phyloP scores from a whole-genome alignment of 192 early-diverging fungal species.

The Backusella liffmaniae region DNA sequence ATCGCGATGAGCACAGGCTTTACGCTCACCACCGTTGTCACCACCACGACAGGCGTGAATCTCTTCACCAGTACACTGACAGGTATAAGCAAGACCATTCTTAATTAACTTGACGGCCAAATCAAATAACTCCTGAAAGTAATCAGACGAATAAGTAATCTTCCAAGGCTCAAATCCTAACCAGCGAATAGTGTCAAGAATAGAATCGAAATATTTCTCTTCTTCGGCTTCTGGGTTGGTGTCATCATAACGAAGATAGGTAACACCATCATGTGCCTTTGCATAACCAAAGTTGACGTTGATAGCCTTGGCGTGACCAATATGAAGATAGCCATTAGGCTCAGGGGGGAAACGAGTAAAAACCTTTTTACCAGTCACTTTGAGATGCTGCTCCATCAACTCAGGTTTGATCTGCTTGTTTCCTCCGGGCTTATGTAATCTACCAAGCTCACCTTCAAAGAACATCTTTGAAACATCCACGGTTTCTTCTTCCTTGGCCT shows the following conservation, averaged over 20 bases:
- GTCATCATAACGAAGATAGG: slow-evolving; percentile 78
- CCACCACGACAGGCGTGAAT: slow-evolving; percentile 93
- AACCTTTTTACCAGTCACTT: slow-evolving; percentile 86
- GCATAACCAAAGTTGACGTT: slow-evolving; percentile 99
- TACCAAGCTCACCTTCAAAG: slow-evolving; percentile 90
- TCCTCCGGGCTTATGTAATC: slow-evolving; percentile 92
- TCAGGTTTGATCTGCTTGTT: slow-evolving; percentile 94
- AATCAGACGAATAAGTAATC: slow-evolving; percentile 96
- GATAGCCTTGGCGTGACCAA: slow-evolving; percentile 99
- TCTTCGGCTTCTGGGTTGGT: slow-evolving; percentile 86
- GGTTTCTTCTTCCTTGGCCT: slow-evolving; percentile 28
- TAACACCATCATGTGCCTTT: slow-evolving; percentile 81
- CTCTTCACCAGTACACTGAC: slow-evolving; percentile 94
- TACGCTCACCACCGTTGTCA: slow-evolving; percentile 80
- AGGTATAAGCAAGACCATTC: slow-evolving; percentile 71
- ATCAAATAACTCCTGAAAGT: slow-evolving; percentile 96
- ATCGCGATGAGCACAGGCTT: slow-evolving; percentile 87
- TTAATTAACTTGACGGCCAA: slow-evolving; percentile 90
- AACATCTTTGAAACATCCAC: slow-evolving; percentile 65
- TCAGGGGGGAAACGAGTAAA: slow-evolving; percentile 99
- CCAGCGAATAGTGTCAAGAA: slow-evolving; percentile 92
- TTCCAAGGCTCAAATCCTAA: slow-evolving; percentile 91
- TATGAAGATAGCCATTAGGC: slow-evolving; percentile 98
- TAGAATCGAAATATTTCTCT: slow-evolving; percentile 93
- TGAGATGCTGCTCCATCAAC: slow-evolving; percentile 88